phyloP scores from a whole-genome alignment of 345 rosid species.

The Euphorbia peplus region DNA sequence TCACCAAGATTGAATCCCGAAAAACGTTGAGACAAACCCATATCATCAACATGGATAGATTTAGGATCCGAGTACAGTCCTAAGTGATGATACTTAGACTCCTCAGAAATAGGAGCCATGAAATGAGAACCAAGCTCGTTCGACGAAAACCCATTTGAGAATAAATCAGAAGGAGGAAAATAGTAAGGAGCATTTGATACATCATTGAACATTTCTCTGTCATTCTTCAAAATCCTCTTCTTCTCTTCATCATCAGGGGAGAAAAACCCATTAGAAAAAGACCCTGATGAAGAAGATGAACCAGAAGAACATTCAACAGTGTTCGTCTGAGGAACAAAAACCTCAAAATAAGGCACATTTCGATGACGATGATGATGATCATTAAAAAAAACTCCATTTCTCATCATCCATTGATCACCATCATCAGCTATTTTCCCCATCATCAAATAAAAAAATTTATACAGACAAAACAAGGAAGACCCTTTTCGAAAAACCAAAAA shows the following conservation, averaged over 20 bases:
- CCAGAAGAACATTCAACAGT: constrained; percentile 19
- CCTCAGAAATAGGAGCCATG: constrained; percentile 14
- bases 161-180: constrained; percentile 27
- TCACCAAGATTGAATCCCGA: constrained; percentile 42
- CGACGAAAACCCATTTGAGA: constrained; percentile 36
- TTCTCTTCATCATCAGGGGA: constrained; percentile 32
- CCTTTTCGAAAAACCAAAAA: constrained; percentile 26
- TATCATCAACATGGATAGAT: constrained; percentile 23
- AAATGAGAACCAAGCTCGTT: constrained; percentile 29
- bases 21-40: constrained; percentile 40
- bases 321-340: constrained; percentile 14
- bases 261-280: constrained; percentile 40
- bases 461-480: constrained; percentile 1
- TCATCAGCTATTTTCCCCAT: too few species aligned
- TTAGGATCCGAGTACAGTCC: constrained; percentile 30
- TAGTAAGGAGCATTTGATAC: constrained; percentile 21
- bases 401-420: constrained; percentile 18
- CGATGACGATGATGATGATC: constrained; percentile 23
- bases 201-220: constrained; percentile 27
- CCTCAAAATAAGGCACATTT: constrained; percentile 25
- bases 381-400: constrained; percentile 26
- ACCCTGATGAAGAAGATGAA: constrained; percentile 26
- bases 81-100: constrained; percentile 18
- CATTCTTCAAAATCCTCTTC: constrained; percentile 26
- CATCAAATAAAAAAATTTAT: too few species aligned